Evolutionary conservation across 2,329 filamentous ascomycete genomes (phyloP).

Genomic region (Trichophyton equinum): DNA sequence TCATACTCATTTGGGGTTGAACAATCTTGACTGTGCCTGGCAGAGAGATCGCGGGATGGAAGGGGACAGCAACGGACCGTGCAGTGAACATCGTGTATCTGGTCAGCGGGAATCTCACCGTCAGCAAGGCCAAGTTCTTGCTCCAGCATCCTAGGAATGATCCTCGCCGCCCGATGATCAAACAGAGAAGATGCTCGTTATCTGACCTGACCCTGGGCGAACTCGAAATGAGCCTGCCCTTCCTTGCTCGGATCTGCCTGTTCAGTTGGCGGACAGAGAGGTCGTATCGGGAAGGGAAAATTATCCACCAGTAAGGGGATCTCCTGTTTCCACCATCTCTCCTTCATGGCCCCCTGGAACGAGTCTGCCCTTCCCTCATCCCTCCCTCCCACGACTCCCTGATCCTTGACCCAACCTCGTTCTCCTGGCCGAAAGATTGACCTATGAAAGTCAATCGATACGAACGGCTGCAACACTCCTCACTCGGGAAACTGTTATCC

Average conservation of each 20-base stretch:
- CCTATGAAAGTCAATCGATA: not conserved
- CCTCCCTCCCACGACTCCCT: not conserved
- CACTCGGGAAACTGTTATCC: not conserved
- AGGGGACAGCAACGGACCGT: not conserved
- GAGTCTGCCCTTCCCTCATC: not conserved
- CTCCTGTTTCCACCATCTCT: not conserved
- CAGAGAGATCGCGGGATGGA: not conserved
- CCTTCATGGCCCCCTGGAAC: not conserved
- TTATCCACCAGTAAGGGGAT: constrained; percentile 2
- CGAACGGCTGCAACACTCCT: not conserved
- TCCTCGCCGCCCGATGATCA: not conserved
- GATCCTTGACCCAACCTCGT: not conserved
- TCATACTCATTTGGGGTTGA: not conserved
- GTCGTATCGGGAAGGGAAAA: constrained; percentile 4
- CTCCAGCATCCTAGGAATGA: not conserved
- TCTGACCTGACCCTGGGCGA: not conserved
- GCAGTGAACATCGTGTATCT: not conserved
- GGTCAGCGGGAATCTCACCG: not conserved
- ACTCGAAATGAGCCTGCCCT: constrained; percentile 1
- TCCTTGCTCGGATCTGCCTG: not conserved
- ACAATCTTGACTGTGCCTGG: not conserved
- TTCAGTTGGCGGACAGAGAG: not conserved
- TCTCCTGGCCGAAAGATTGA: not conserved
- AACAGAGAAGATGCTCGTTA: not conserved
- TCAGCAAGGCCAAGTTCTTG: not conserved